A percentile compares a stretch with the other conserved stretches of the same genome.
Conservation (phyloP, 768 basidiomycete species). For the Termitomyces sp. region DNA sequence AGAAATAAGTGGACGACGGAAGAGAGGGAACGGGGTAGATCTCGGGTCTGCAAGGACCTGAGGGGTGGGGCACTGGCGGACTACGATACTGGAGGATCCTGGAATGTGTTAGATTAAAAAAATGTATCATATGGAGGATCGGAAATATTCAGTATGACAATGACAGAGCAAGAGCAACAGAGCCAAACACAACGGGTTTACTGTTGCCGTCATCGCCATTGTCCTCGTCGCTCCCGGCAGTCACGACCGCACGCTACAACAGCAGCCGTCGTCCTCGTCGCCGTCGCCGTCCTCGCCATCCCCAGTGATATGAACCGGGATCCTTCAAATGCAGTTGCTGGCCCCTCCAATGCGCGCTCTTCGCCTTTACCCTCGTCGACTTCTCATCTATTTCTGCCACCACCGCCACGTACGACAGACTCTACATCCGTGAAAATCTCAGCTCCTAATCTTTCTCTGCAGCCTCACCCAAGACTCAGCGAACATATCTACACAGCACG, state of each 20-base stretch:
- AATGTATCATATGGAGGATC: constrained; percentile 3
- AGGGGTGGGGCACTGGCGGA: constrained; percentile 27
- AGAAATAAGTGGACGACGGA: constrained; percentile 10
- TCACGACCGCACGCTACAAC: constrained; percentile 13
- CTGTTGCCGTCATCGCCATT: constrained; percentile 11
- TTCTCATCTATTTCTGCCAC: constrained; percentile 27
- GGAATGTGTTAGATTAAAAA: not conserved
- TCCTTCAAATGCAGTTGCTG: constrained; percentile 53
- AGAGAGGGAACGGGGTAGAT: constrained; percentile 38
- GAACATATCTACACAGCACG: constrained; percentile 60
- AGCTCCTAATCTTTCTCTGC: constrained; percentile 4
- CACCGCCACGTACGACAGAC: constrained; percentile 32
- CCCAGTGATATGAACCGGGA: constrained; percentile 30
- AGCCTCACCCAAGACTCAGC: constrained; percentile 33
- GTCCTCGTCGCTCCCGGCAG: constrained; percentile 11
- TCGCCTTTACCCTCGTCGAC: constrained; percentile 23
- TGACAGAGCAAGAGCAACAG: constrained; percentile 10
- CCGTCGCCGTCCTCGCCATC: constrained; percentile 8
- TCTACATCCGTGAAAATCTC: not conserved
- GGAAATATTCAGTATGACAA: not conserved
- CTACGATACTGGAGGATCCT: constrained; percentile 10
- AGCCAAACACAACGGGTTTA: constrained; percentile 16
- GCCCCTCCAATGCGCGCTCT: constrained; percentile 42
- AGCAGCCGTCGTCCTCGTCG: constrained; percentile 17
- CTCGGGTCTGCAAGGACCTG: constrained; percentile 43